Evolutionary conservation across 495 filamentous ascomycete species (phyloP).

Genomic region (Pyronema domesticum): DNA sequence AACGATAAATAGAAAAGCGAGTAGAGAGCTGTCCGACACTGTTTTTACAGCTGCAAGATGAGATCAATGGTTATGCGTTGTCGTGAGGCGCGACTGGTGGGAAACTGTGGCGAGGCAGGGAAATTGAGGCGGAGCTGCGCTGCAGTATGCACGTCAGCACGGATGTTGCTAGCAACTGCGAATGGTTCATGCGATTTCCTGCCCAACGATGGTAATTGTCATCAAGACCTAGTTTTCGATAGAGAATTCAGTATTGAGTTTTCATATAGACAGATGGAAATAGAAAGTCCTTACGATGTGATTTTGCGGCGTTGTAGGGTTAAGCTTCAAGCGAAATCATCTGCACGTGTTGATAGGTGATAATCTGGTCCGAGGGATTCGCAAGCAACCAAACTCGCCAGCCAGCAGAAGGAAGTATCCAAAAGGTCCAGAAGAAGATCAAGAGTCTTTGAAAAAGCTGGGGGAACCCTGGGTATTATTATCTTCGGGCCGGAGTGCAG

Average conservation of each 20-base stretch:
- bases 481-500: neutral
- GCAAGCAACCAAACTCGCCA: neutral
- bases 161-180: neutral
- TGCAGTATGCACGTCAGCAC: conserved; percentile 3
- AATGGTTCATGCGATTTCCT: neutral
- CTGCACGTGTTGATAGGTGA: neutral
- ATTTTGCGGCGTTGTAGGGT: neutral
- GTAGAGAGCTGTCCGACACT: neutral
- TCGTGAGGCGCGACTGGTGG: neutral
- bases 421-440: conserved; percentile 4
- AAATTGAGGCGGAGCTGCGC: conserved; percentile 4
- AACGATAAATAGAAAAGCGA: neutral
- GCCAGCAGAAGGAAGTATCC: neutral
- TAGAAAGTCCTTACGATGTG: neutral
- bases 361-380: neutral
- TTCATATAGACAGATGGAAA: neutral
- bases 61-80: neutral
- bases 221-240: neutral
- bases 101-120: conserved; percentile 1
- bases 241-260: neutral
- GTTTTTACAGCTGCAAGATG: neutral
- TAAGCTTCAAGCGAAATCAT: neutral
- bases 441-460: neutral
- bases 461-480: neutral
- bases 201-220: neutral